Percentiles rank a stretch among this genome's conserved stretches.
Evolutionary conservation across 306 rosid species (phyloP).

Genomic region (Pyrus betulifolia): DNA sequence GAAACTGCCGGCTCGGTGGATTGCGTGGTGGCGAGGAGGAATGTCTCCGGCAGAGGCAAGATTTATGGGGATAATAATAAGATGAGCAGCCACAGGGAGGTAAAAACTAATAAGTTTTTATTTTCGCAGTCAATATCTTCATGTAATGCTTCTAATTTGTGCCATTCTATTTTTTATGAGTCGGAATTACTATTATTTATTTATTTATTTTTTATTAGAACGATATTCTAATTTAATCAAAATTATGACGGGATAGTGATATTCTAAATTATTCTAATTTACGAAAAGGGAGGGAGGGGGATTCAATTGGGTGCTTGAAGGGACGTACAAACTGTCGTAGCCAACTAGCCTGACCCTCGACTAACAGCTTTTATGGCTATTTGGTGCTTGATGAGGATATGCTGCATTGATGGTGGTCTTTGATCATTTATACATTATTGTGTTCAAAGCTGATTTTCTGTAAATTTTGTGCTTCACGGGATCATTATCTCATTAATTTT

Average conservation of each 20-base stretch:
- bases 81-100: slow-evolving; percentile 54
- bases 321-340: not conserved
- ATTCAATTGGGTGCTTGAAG: not conserved
- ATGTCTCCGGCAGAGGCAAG: slow-evolving; percentile 63
- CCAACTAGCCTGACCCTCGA: not conserved
- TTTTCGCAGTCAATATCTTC: not conserved
- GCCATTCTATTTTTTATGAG: not conserved
- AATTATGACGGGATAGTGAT: not conserved
- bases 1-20: slow-evolving; percentile 71
- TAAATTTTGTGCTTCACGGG: not conserved
- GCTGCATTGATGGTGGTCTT: not conserved
- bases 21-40: slow-evolving; percentile 65
- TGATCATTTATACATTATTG: not conserved
- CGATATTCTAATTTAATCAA: no score
- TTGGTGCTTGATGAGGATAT: not conserved
- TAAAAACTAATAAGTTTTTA: not conserved
- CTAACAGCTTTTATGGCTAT: not conserved
- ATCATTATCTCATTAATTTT: not conserved
- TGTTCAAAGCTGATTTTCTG: not conserved
- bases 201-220: no score
- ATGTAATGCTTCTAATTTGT: not conserved
- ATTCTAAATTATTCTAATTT: no score
- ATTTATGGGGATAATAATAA: slow-evolving; percentile 52
- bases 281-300: not conserved
- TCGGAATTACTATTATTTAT: no score